phyloP scores from a whole-genome alignment of 371 early-diverging fungal species.

The Mitosporidium daphniae region DNA sequence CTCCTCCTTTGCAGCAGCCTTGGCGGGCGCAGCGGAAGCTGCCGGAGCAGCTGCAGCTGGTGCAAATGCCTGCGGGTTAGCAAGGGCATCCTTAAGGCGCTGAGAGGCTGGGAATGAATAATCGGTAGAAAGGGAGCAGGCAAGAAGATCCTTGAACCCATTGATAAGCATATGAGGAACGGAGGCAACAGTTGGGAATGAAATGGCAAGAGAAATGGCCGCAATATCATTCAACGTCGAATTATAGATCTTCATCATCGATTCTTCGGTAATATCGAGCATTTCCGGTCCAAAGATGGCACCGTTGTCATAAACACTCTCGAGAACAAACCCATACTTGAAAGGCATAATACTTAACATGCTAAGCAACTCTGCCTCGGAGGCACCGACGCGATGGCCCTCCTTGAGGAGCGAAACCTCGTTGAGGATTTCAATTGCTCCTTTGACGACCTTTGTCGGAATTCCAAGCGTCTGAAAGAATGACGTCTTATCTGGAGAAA shows the following conservation, averaged over 20 bases:
- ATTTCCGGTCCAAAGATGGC: constrained; percentile 51
- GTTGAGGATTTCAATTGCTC: constrained; percentile 96
- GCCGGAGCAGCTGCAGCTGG: constrained; percentile 8
- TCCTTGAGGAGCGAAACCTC: constrained; percentile 58
- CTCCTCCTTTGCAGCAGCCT: constrained; percentile 13
- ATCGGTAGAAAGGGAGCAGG: constrained; percentile 45
- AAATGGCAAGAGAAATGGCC: constrained; percentile 59
- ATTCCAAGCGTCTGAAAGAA: constrained; percentile 99
- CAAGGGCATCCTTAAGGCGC: constrained; percentile 46
- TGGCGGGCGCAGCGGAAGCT: constrained; percentile 8
- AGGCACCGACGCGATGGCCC: constrained; percentile 82
- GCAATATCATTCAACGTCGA: constrained; percentile 48
- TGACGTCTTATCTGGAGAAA: constrained; percentile 97
- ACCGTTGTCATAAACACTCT: constrained; percentile 68
- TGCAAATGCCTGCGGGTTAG: constrained; percentile 42
- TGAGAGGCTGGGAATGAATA: constrained; percentile 49
- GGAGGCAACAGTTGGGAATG: constrained; percentile 70
- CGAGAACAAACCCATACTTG: constrained; percentile 86
- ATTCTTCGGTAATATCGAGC: constrained; percentile 58
- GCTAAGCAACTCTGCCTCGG: constrained; percentile 90
- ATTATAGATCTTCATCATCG: constrained; percentile 33
- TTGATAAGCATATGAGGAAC: constrained; percentile 36
- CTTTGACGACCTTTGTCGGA: constrained; percentile 99
- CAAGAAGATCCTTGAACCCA: constrained; percentile 6
- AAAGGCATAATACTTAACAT: constrained; percentile 99